These are phyloP conservation scores for Tylopilus intermedius DNA, from an alignment of 768 basidiomycete species.

Conservation along the genomic window DNA sequence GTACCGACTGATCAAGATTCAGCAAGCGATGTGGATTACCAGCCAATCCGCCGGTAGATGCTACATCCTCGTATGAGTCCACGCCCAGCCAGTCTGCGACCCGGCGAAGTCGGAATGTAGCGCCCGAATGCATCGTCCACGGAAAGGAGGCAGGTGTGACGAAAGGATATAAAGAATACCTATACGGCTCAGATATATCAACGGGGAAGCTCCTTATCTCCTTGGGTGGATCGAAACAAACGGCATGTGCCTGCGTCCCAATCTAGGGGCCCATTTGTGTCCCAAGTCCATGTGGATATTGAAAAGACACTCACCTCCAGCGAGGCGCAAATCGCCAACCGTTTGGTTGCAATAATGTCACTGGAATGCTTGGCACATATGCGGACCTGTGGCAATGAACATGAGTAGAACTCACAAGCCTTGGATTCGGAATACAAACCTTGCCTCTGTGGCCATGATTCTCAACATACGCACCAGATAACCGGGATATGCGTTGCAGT, in stretches of 20 bases:
- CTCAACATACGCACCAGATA: slow-evolving; percentile 61
- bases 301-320: slow-evolving; percentile 42
- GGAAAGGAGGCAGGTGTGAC: slow-evolving; percentile 44
- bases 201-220: slow-evolving; percentile 23
- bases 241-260: slow-evolving; percentile 12
- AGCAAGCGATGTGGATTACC: slow-evolving; percentile 32
- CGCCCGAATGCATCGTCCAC: slow-evolving; percentile 41
- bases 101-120: slow-evolving; percentile 55
- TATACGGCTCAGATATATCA: slow-evolving; percentile 29
- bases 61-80: slow-evolving; percentile 31
- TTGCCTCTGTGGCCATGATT: slow-evolving; percentile 41
- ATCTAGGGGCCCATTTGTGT: slow-evolving; percentile 11
- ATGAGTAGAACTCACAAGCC: neutral
- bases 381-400: slow-evolving; percentile 39
- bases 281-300: slow-evolving; percentile 3
- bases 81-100: slow-evolving; percentile 56
- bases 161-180: slow-evolving; percentile 70
- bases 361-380: slow-evolving; percentile 46
- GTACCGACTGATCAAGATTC: slow-evolving; percentile 35
- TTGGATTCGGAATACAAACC: slow-evolving; percentile 30
- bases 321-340: slow-evolving; percentile 48
- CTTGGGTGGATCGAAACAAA: slow-evolving; percentile 31
- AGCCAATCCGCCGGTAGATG: slow-evolving; percentile 36
- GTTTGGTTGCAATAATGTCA: slow-evolving; percentile 42
- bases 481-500: slow-evolving; percentile 63